Percentiles rank a stretch among this genome's conserved stretches.
Conservation (phyloP, 768 basidiomycete genomes). For the Tricholomella constricta region DNA sequence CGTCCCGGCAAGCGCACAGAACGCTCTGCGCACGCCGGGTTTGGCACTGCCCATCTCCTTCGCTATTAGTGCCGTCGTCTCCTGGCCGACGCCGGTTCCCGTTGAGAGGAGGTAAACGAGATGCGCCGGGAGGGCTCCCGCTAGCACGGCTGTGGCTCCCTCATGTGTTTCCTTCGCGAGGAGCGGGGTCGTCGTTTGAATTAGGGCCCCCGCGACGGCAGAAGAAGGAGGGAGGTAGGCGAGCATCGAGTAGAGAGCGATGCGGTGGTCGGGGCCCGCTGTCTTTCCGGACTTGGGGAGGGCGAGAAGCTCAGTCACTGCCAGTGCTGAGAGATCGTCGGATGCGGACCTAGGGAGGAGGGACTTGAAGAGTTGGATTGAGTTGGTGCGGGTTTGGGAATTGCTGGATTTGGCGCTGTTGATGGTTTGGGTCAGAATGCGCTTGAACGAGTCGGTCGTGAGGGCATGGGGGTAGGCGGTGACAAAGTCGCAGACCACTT, state of each 20-base stretch:
- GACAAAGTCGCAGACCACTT: slow-evolving; percentile 64
- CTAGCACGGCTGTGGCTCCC: slow-evolving; percentile 53
- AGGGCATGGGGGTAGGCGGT: slow-evolving; percentile 53
- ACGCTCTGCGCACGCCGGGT: slow-evolving; percentile 56
- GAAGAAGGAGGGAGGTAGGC: slow-evolving; percentile 48
- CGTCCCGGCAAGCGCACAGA: slow-evolving; percentile 61
- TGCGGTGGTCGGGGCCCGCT: slow-evolving; percentile 82
- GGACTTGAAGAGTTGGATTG: slow-evolving; percentile 58
- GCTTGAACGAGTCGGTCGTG: slow-evolving; percentile 47
- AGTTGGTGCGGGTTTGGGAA: slow-evolving; percentile 53
- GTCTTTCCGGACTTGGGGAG: slow-evolving; percentile 86
- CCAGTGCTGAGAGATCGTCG: slow-evolving; percentile 39
- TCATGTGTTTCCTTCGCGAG: slow-evolving; percentile 82
- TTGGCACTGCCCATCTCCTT: slow-evolving; percentile 78
- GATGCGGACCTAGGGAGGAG: slow-evolving; percentile 39
- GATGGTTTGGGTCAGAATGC: slow-evolving; percentile 58
- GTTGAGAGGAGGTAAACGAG: slow-evolving; percentile 52
- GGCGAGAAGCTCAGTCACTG: slow-evolving; percentile 67
- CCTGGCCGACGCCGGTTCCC: slow-evolving; percentile 38
- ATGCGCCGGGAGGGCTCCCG: slow-evolving; percentile 58
- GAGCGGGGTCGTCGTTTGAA: slow-evolving; percentile 44
- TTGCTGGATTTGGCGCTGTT: slow-evolving; percentile 79
- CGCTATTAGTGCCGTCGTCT: slow-evolving; percentile 49
- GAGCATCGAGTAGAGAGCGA: slow-evolving; percentile 81
- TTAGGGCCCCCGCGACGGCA: slow-evolving; percentile 41